Base-by-base conservation (phyloP, 768 basidiomycete species). In the Boletus speciosus region DNA sequence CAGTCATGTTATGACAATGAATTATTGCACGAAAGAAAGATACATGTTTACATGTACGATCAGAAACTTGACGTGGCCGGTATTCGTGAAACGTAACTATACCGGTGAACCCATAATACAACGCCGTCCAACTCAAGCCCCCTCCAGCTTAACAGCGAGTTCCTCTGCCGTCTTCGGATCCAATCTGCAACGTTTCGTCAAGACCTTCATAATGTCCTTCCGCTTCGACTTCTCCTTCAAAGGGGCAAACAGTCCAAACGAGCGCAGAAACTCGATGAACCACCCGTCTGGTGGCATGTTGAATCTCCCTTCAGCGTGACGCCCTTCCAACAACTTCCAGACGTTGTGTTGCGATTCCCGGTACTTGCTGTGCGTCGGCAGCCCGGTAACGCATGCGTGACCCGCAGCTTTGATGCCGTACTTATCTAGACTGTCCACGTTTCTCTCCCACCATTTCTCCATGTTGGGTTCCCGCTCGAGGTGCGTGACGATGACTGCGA, bases 371-470 rank as follows among this genome's bases (percentile, higher is more conserved):
- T 66, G 67, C 35, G 51, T 55, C n/a, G 61, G 59, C 16, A 68
- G 54, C 1, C 67, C 71, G 16, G 73, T 74, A 19, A 74, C 70
- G 59, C 72, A 73, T 25, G 73, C 73, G 32, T 73, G 71, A 12
- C 55, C 66, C 0, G 59, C 61, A 41, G 63, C 61, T 6, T 56
- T 52, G 59, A 73, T 67, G 14, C 66, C 61, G 15, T 67, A 62
- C 27, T 54, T 62, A 1, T 58, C 55, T 11, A 73, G 60, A 37
- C 58, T 61, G 0, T 41, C 47, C 36, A 39, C 6, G 23, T 74
- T 72, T 44, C 66, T 55, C 11, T 32, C 47, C 72, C 74, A 73
- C 72, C 73, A 73, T 6, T 46, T 29, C 31, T 73, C 72, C 72
- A 74, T 73, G 12, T 46, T 14, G 5, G 40, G 7, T 40, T 74